phyloP scores from a whole-genome alignment of 805 yeast genomes.

The Candida saitoana region DNA sequence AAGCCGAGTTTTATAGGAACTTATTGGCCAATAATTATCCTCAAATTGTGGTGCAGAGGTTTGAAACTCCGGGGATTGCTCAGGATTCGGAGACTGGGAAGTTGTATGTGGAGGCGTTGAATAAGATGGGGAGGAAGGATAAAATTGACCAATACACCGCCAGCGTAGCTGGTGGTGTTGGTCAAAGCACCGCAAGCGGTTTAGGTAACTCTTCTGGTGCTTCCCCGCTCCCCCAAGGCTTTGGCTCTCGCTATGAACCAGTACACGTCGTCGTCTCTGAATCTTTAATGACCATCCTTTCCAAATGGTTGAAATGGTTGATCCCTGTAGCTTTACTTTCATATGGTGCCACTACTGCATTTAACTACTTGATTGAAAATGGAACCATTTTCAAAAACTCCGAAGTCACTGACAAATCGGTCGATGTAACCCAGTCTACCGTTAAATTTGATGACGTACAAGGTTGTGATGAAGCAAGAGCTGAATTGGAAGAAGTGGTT shows the following conservation, averaged over 20 bases:
- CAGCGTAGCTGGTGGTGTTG: constrained; percentile 14
- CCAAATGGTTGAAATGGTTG: constrained; percentile 87
- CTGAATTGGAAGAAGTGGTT: constrained; percentile 96
- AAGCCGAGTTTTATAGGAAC: constrained; percentile 77
- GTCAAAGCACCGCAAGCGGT: constrained; percentile 3
- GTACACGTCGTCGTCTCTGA: constrained; percentile 92
- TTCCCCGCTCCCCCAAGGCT: constrained; percentile 25
- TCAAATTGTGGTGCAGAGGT: constrained; percentile 92
- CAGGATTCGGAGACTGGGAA: constrained; percentile 72
- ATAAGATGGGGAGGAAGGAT: constrained; percentile 67
- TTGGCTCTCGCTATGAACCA: constrained; percentile 75
- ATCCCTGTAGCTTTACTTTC: constrained; percentile 75
- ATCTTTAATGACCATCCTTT: constrained; percentile 67
- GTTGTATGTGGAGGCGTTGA: constrained; percentile 77
- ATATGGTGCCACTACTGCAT: constrained; percentile 76
- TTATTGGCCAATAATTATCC: constrained; percentile 82
- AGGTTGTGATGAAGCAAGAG: constrained; percentile 98
- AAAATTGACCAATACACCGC: constrained; percentile 69
- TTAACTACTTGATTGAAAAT: constrained; percentile 75
- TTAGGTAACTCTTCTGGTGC: constrained; percentile 3
- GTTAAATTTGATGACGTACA: constrained; percentile 90
- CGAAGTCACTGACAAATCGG: constrained; percentile 70
- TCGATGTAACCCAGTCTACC: constrained; percentile 78
- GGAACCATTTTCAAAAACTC: constrained; percentile 74
- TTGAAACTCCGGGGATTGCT: constrained; percentile 91